These are phyloP conservation scores for Xylaria digitata DNA, from an alignment of 2,329 filamentous ascomycete species.

Conservation along the genomic window DNA sequence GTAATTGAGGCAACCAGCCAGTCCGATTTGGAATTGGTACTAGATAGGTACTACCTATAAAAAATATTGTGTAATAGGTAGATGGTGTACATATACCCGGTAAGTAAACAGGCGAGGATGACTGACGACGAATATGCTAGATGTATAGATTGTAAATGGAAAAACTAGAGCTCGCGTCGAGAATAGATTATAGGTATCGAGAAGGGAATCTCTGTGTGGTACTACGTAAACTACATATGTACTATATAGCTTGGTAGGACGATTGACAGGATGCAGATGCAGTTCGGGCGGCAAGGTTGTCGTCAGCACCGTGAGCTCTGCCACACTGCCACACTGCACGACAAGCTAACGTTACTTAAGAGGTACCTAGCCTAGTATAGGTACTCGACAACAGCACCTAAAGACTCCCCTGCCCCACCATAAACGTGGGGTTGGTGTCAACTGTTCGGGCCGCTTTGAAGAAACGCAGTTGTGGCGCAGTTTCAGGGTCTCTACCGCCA, in stretches of 20 bases:
- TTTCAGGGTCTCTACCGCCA: slow-evolving; percentile 10
- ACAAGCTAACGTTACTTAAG: too few species aligned
- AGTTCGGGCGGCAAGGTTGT: slow-evolving; percentile 35
- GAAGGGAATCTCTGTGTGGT: too few species aligned
- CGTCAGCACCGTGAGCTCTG: slow-evolving; percentile 45
- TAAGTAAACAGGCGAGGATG: too few species aligned
- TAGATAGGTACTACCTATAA: neutral
- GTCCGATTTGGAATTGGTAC: slow-evolving; percentile 34
- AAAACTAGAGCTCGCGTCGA: neutral
- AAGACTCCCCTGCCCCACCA: slow-evolving; percentile 16
- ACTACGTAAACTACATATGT: too few species aligned
- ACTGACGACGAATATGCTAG: neutral
- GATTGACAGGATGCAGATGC: slow-evolving; percentile 7
- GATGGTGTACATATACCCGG: neutral
- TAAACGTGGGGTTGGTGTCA: slow-evolving; percentile 29
- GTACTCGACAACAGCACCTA: neutral
- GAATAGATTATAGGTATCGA: too few species aligned
- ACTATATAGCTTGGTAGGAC: neutral
- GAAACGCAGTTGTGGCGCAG: slow-evolving; percentile 28
- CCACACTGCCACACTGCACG: slow-evolving; percentile 19
- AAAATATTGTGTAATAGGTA: neutral
- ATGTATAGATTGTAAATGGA: neutral
- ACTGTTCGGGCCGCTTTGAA: too few species aligned
- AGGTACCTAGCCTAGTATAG: too few species aligned
- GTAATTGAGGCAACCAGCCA: slow-evolving; percentile 4